phyloP scores from a whole-genome alignment of 2,329 filamentous ascomycete genomes.

The Elsinoe necatrix region DNA sequence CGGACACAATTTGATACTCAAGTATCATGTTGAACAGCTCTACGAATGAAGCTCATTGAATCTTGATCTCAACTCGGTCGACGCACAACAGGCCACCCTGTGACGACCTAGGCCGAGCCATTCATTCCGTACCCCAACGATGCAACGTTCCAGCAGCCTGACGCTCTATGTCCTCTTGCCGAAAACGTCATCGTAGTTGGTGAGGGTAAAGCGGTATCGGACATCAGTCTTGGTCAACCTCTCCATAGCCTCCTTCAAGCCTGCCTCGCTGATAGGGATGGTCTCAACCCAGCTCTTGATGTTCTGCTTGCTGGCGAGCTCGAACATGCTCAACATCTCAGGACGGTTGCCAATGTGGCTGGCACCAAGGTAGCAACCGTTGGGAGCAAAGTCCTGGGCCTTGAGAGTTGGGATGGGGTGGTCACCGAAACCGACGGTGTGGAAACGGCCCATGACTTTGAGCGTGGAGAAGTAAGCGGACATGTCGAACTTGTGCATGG shows the following conservation, averaged over 20 bases:
- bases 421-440: conserved; percentile 72
- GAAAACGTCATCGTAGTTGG: conserved; percentile 59
- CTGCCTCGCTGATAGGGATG: conserved; percentile 63
- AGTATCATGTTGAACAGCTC: not conserved
- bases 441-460: conserved; percentile 73
- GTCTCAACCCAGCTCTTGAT: conserved; percentile 52
- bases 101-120: not conserved
- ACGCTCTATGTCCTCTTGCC: conserved; percentile 37
- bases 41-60: not conserved
- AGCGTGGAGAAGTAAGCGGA: conserved; percentile 66
- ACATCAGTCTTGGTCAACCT: conserved; percentile 64
- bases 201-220: conserved; percentile 57
- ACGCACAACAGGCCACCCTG: not conserved
- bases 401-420: conserved; percentile 62
- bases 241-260: conserved; percentile 61
- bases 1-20: not conserved
- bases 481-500: conserved; percentile 60
- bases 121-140: not conserved
- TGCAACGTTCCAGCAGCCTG: not conserved
- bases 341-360: conserved; percentile 43
- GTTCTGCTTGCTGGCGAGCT: conserved; percentile 43
- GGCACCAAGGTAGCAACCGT: conserved; percentile 52
- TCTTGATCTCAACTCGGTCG: not conserved
- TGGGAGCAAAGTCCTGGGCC: conserved; percentile 65
- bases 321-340: conserved; percentile 45